Evolutionary conservation across 2,329 filamentous ascomycete genomes (phyloP).

Genomic region (Biscogniauxia mediterranea): DNA sequence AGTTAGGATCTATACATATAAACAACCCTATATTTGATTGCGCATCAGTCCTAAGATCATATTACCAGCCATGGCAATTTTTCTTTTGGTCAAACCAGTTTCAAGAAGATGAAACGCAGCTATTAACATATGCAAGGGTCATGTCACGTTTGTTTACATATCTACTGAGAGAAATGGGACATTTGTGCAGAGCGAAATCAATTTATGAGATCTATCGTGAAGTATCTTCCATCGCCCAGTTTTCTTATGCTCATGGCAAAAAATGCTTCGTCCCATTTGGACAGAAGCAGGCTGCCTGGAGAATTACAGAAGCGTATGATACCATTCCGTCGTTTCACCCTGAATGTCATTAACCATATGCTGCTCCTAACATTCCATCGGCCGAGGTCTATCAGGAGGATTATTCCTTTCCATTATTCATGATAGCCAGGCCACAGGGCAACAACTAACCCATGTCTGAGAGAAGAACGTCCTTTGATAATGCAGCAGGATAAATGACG

Average conservation of each 20-base stretch:
- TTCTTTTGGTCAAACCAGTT: neutral
- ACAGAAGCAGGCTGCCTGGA: constrained; percentile 4
- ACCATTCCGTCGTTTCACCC: constrained; percentile 11
- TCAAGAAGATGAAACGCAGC: neutral
- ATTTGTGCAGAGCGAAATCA: constrained; percentile 19
- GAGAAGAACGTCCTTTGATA: constrained; percentile 18
- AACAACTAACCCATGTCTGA: constrained; percentile 1
- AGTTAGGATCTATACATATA: too few species aligned
- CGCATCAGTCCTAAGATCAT: too few species aligned
- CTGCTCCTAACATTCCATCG: constrained; percentile 15
- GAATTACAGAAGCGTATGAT: constrained; percentile 5
- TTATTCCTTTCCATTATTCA: constrained; percentile 14
- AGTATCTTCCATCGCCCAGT: constrained; percentile 17
- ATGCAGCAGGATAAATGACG: constrained; percentile 34
- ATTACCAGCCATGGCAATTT: too few species aligned
- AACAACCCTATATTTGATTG: too few species aligned
- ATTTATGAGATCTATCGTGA: constrained; percentile 34
- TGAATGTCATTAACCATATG: constrained; percentile 11
- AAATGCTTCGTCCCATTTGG: constrained; percentile 8
- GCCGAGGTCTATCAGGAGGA: constrained; percentile 22
- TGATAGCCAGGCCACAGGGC: constrained; percentile 7
- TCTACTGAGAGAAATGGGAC: neutral
- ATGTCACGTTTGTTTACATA: neutral
- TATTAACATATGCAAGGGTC: neutral
- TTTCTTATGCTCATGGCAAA: constrained; percentile 14